phyloP scores from a whole-genome alignment of 1,139 yeast genomes.

The Lodderomyces oxycetoniae region DNA sequence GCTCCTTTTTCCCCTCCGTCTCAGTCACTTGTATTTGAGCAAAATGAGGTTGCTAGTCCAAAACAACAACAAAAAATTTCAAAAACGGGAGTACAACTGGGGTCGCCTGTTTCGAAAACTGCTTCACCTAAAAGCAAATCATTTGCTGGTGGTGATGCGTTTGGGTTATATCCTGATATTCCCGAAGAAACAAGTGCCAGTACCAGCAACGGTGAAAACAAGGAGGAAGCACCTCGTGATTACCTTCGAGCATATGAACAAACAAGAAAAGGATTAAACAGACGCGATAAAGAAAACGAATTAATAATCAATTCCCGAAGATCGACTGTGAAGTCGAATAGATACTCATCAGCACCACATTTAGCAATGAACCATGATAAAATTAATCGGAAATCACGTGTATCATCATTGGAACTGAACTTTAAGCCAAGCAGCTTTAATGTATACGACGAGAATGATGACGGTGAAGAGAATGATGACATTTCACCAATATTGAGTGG shows the following conservation, averaged over 20 bases:
- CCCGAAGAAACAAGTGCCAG: not conserved
- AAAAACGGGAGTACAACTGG: not conserved
- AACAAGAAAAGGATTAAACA: conserved; percentile 7
- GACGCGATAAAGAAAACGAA: conserved; percentile 13
- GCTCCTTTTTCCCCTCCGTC: not conserved
- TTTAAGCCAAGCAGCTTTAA: conserved; percentile 20
- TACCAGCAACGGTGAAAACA: not conserved
- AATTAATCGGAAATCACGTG: conserved; percentile 11
- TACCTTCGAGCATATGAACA: conserved; percentile 10
- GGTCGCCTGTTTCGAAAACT: not conserved
- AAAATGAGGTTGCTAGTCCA: not conserved
- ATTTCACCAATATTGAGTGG: not conserved
- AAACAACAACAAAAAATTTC: not conserved
- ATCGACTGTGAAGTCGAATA: conserved; percentile 32
- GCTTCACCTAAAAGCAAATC: not conserved
- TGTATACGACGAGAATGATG: conserved; percentile 12
- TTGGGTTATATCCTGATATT: not conserved
- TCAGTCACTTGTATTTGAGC: not conserved
- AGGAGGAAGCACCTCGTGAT: conserved; percentile 9
- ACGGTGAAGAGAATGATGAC: conserved; percentile 8
- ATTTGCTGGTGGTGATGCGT: too few species aligned
- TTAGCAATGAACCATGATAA: conserved; percentile 7
- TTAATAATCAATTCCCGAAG: conserved; percentile 29
- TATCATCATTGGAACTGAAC: conserved; percentile 25
- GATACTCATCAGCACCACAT: conserved; percentile 37